Evolutionary conservation across 257 asterid genomes (phyloP).

Genomic region (Henckelia pumila): DNA sequence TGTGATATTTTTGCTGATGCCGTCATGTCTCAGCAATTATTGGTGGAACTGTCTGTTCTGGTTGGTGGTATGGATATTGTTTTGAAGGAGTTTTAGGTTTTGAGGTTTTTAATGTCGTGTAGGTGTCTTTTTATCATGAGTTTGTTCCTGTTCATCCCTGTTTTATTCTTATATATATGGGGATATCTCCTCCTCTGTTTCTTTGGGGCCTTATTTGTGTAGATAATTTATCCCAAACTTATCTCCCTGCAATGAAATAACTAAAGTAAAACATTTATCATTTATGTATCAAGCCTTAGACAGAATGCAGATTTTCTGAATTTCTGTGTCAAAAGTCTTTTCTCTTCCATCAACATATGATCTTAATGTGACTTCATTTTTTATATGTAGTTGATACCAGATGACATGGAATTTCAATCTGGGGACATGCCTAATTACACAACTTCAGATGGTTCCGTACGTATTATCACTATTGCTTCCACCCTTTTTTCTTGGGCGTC

Average conservation of each 20-base stretch:
- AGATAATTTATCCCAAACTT: not conserved
- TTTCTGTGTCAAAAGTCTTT: not conserved
- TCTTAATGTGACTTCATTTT: not conserved
- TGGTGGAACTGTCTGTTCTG: constrained; percentile 1
- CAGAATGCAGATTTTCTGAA: constrained; percentile 1
- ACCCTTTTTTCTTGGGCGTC: not conserved
- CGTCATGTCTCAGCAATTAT: not conserved
- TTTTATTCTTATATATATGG: not conserved
- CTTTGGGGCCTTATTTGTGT: not conserved
- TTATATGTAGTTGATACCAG: constrained; percentile 71
- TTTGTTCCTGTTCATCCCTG: not conserved
- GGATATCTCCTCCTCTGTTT: not conserved
- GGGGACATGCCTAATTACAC: constrained; percentile 93
- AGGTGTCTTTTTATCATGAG: too few species aligned
- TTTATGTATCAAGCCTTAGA: not conserved
- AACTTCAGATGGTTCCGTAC: constrained; percentile 80
- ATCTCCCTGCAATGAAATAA: not conserved
- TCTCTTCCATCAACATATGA: constrained; percentile 8
- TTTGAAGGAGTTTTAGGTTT: not conserved
- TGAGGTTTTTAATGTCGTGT: not conserved
- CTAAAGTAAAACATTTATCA: not conserved
- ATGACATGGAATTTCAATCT: constrained; percentile 96
- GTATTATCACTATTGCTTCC: constrained; percentile 22
- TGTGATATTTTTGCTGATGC: not conserved
- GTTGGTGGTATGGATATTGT: not conserved